Base-by-base conservation (phyloP, 495 filamentous ascomycete genomes). In the Daldinia bambusicola region DNA sequence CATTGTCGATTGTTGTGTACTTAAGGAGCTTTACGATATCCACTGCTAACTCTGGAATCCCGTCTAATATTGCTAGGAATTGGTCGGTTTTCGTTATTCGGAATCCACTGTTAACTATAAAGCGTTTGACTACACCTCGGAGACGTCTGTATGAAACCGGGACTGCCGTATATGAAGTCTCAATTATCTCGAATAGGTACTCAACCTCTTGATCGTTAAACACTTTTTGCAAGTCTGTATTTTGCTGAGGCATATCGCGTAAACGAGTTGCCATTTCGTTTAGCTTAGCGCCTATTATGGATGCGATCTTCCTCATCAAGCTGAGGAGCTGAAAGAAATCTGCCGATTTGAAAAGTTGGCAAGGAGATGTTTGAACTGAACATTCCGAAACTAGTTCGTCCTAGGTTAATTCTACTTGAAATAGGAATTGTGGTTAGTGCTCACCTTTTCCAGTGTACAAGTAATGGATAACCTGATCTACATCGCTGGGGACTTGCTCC, bases 391-490 rank as follows among this genome's bases (percentile, higher is more conserved):
- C 53, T 56, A 37, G 0, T 36, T 18, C 4, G 9, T 20, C 9
- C 12, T 37, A 1, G 1, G 16, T 18, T 36, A 31, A 14, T 22
- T 20, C 20, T 18, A 18, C 10, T 6, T 1, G n/a, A 26, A 7
- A 32, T 0, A 0, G 9, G 0, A 8, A 4, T 18, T 31, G 7
- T 12, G 4, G 13, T 53, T 0, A 2, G 18, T 13, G 2, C 5
- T 2, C n/a, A 61, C 58, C 13, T 18, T 32, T 50, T 50, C 58
- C 58, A 36, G 58, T 61, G 41, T 61, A 61, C 6, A 61, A 20
- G 16, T 18, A 61, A 30, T 12, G 10, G 50, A 61, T 50, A 12
- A 61, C 26, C 0, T 34, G 18, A 12, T 50, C 26, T 31, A 61
- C 16, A 10, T 18, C 58, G 2, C 16, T 30, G 8, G 58, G 13